Evolutionary conservation across 2,329 filamentous ascomycete species (phyloP).

Genomic region (Hypoxylon sp.): DNA sequence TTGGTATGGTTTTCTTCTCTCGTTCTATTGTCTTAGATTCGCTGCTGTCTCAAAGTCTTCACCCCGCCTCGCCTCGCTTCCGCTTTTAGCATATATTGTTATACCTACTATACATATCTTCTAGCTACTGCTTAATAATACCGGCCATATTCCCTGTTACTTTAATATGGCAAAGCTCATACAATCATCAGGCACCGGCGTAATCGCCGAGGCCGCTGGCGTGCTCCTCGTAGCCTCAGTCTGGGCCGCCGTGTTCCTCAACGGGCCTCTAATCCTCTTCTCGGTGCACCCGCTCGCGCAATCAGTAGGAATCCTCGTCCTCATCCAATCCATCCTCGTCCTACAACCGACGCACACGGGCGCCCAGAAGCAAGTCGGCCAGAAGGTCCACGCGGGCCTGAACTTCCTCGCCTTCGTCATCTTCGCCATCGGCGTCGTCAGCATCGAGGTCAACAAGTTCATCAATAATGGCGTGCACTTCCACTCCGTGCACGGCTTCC

Average conservation of each 20-base stretch:
- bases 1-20: conserved; percentile 67
- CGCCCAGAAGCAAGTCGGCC: conserved; percentile 75
- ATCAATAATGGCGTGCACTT: conserved; percentile 77
- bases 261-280: conserved; percentile 79
- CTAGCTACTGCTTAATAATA: conserved; percentile 17
- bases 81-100: conserved; percentile 15
- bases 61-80: not conserved
- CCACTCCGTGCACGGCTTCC: conserved; percentile 81
- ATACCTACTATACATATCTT: not conserved
- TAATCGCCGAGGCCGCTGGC: conserved; percentile 82
- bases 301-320: conserved; percentile 76
- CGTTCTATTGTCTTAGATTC: conserved; percentile 8
- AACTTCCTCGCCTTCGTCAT: conserved; percentile 74
- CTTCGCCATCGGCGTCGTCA: conserved; percentile 73
- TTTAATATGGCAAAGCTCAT: conserved; percentile 52
- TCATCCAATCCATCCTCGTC: conserved; percentile 84
- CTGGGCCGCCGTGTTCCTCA: conserved; percentile 81
- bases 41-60: not conserved
- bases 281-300: conserved; percentile 85
- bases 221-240: conserved; percentile 81
- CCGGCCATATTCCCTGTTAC: conserved; percentile 18
- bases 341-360: conserved; percentile 88
- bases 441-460: conserved; percentile 89
- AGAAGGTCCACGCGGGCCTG: conserved; percentile 75
- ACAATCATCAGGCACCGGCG: conserved; percentile 76